phyloP scores from a whole-genome alignment of 2,329 filamentous ascomycete species.

The Exophiala oligosperma region DNA sequence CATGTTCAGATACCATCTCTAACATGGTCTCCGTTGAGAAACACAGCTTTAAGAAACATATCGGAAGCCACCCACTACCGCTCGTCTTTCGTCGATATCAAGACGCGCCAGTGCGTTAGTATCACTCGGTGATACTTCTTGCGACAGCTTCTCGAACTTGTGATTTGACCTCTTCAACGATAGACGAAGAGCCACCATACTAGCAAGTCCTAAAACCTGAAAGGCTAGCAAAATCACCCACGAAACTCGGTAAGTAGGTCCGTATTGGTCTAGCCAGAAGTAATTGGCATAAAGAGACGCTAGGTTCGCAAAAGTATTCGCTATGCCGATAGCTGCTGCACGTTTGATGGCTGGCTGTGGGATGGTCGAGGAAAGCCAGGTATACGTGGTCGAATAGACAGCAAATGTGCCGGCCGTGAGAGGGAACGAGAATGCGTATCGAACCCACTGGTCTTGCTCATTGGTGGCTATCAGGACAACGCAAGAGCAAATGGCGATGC shows the following conservation, averaged over 20 bases:
- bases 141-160: no score
- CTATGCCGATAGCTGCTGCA: constrained; percentile 41
- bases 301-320: constrained; percentile 30
- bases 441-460: constrained; percentile 15
- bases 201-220: no score
- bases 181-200: no score
- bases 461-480: constrained; percentile 17
- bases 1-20: neutral
- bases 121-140: no score
- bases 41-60: no score
- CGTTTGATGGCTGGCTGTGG: constrained; percentile 52
- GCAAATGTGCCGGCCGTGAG: constrained; percentile 34
- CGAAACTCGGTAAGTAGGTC: no score
- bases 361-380: constrained; percentile 54
- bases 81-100: neutral
- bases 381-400: constrained; percentile 42
- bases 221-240: no score
- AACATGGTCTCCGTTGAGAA: no score
- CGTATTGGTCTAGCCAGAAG: no score
- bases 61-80: neutral
- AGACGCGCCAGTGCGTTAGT: no score
- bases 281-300: no score
- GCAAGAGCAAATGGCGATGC: constrained; percentile 45
- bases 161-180: no score
- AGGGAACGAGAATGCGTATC: constrained; percentile 33